These are phyloP conservation scores for Globisporangium mamillatum DNA, from an alignment of 352 stramenopile genomes.

Conservation along the genomic window DNA sequence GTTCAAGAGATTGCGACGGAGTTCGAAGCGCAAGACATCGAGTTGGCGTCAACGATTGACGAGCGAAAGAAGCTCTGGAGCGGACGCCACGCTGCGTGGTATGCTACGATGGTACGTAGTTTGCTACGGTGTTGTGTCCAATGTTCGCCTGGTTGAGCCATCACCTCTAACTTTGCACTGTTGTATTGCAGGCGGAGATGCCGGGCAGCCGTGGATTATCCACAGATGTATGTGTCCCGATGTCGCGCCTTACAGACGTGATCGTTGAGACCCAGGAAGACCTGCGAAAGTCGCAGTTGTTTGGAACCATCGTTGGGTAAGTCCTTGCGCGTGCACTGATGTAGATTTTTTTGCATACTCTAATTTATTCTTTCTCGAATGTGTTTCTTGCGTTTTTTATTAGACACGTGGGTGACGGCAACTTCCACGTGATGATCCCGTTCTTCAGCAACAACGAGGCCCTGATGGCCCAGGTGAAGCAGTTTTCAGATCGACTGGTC, in stretches of 20 bases:
- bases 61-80: constrained; percentile 85
- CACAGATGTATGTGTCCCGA: constrained; percentile 97
- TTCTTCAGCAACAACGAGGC: constrained; percentile 81
- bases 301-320: constrained; percentile 91
- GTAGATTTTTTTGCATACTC: neutral
- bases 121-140: neutral
- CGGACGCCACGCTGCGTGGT: constrained; percentile 84
- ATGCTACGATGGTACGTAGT: constrained; percentile 66
- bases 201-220: constrained; percentile 81
- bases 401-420: constrained; percentile 93
- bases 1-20: constrained; percentile 87
- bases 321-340: neutral
- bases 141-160: neutral
- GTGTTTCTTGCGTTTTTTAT: neutral
- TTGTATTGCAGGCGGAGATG: constrained; percentile 51
- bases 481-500: constrained; percentile 86
- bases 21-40: constrained; percentile 81
- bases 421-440: constrained; percentile 98
- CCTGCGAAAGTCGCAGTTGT: constrained; percentile 83
- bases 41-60: constrained; percentile 62
- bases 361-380: constrained; percentile 9
- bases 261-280: constrained; percentile 93
- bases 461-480: constrained; percentile 83
- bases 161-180: neutral
- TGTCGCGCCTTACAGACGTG: constrained; percentile 91